Conservation (phyloP, 192 early-diverging fungal genomes). For the Dissophora globulifera region DNA sequence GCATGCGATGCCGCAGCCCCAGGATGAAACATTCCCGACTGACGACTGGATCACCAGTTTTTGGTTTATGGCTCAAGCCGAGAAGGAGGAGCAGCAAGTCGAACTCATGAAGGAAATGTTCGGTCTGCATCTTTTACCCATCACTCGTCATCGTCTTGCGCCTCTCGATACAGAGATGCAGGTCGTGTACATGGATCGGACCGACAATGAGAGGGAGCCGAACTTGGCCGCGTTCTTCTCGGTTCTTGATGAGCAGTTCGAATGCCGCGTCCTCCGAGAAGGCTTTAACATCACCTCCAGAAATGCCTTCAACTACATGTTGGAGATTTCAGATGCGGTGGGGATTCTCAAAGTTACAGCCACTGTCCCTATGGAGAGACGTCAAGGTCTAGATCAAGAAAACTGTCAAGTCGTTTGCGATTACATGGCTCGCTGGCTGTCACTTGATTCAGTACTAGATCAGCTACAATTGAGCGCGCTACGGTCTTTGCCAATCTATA, state of each 20-base stretch:
- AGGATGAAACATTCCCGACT: conserved; percentile 3
- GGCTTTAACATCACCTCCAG: neutral
- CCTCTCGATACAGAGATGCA: neutral
- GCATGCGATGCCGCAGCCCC: neutral
- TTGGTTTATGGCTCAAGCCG: conserved; percentile 5
- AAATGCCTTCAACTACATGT: neutral
- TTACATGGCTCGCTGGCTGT: conserved; percentile 7
- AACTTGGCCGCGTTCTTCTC: neutral
- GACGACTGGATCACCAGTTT: conserved; percentile 17
- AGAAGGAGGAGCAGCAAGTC: too few relatives aligned
- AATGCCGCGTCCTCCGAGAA: neutral
- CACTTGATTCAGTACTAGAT: neutral
- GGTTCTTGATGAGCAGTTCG: conserved; percentile 3
- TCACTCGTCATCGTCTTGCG: neutral
- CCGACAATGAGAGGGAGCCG: neutral
- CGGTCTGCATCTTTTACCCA: conserved; percentile 10
- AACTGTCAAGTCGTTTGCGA: neutral
- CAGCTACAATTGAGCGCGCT: too few relatives aligned
- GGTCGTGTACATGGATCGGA: neutral
- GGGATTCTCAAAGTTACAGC: neutral
- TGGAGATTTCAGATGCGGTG: conserved; percentile 1
- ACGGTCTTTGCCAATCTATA: conserved; percentile 7
- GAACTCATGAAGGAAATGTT: neutral
- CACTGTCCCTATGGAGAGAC: neutral
- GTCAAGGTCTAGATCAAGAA: neutral